Percentiles rank a stretch among this genome's conserved stretches.
Conservation (phyloP, 1,139 yeast genomes). For the Suhomyces panamericanus region DNA sequence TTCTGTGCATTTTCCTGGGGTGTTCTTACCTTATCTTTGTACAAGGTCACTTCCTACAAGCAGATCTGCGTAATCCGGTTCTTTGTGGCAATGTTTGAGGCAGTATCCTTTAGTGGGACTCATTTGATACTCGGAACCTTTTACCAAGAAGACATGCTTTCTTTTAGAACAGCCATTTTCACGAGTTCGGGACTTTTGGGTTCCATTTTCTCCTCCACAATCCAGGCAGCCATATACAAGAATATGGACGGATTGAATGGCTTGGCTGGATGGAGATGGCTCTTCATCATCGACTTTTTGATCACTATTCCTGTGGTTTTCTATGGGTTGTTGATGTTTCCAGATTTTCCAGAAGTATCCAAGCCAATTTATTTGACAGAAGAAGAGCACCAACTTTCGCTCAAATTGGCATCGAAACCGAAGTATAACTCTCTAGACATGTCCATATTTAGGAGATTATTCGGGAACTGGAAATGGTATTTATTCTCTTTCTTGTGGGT, state of each 20-base stretch:
- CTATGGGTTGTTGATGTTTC: conserved; percentile 56
- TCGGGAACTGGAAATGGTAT: conserved; percentile 62
- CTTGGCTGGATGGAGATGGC: conserved; percentile 42
- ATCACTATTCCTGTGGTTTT: conserved; percentile 50
- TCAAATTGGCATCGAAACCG: conserved; percentile 31
- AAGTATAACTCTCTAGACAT: conserved; percentile 40
- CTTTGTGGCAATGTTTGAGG: conserved; percentile 56
- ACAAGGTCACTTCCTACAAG: conserved; percentile 41
- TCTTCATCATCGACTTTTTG: conserved; percentile 38
- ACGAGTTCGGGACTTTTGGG: conserved; percentile 56
- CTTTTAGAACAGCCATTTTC: conserved; percentile 52
- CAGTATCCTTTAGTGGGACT: conserved; percentile 54
- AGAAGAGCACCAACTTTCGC: conserved; percentile 38
- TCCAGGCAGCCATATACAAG: conserved; percentile 38
- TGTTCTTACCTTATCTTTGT: conserved; percentile 50
- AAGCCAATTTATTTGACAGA: conserved; percentile 35
- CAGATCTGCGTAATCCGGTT: conserved; percentile 54
- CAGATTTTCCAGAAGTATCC: conserved; percentile 55
- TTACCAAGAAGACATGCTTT: conserved; percentile 51
- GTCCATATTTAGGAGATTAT: conserved; percentile 47
- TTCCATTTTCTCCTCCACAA: conserved; percentile 42
- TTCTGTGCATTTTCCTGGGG: conserved; percentile 60
- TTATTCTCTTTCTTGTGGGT: conserved; percentile 55
- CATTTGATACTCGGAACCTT: conserved; percentile 55
- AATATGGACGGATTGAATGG: conserved; percentile 34